Base-by-base conservation (phyloP, 1,284 basidiomycete species). In the Puccinia hordei region DNA sequence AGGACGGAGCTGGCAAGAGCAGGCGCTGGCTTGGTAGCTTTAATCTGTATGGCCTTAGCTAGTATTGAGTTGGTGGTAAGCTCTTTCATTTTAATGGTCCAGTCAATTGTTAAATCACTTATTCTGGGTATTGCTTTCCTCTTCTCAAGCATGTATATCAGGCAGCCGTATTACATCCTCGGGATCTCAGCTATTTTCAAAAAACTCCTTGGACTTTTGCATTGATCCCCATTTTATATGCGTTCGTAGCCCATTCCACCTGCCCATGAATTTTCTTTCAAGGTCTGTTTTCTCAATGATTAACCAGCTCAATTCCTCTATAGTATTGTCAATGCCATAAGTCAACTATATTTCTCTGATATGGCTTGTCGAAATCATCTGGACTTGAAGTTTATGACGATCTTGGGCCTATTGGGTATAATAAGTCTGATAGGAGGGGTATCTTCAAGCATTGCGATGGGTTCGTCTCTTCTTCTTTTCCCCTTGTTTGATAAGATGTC, bases 191-290 rank as follows among this genome's bases (percentile, higher is more conserved):
- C 17, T 69, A 49, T 69, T 69, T 69, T 49, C 44, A 69, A 69
- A 69, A 69, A 30, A 69, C 66, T 49, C 66, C 66, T 51, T 69
- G 66, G 66, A 69, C 66, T 27, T 69, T 69, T 30, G 66, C 66
- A 49, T 69, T 69, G 24, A 69, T 69, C 24, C 66, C 66, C 46
- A 27, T 30, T 24, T 30, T 69, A 24, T 49, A 41, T 27, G 66
- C 66, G 66, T 69, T 46, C 41, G 66, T 69, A 69, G 13, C 66
- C 24, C 27, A 46, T 27, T 57, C 66, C 8, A 30, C 46, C 35
- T 68, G 22, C 4, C 41, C 38, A n/a, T 27, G 41, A n/a, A 63
- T 35, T 22, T 13, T 5, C 17, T 24, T 66, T 44, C 27, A 49
- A 46, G 6, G 8, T 17, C 12, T 46, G 46, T 49, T 41, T 51